Evolutionary conservation across 1,284 basidiomycete genomes (phyloP).

Genomic region (Ustilago sp.): DNA sequence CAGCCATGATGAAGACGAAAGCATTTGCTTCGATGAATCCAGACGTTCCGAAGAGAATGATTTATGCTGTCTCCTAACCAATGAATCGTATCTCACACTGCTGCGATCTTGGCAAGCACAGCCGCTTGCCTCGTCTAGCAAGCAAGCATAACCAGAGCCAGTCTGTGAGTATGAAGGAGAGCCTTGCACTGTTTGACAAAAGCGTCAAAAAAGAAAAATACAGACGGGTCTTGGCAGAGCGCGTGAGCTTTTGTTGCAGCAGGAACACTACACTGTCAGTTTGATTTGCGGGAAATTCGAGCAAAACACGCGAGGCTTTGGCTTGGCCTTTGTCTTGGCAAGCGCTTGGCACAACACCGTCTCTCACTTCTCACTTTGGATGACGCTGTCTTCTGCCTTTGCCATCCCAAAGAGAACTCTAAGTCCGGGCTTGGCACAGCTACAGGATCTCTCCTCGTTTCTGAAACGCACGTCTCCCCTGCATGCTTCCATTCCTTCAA

Average conservation of each 20-base stretch:
- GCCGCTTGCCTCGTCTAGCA: constrained; percentile 1
- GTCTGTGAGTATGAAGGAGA: not conserved
- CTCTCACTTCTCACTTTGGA: not conserved
- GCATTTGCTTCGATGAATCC: too few relatives aligned
- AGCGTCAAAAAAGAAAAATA: not conserved
- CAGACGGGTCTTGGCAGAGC: constrained; percentile 1
- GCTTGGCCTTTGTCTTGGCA: constrained; percentile 38
- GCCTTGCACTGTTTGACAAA: constrained; percentile 9
- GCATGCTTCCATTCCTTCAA: constrained; percentile 9
- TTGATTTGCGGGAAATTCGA: not conserved
- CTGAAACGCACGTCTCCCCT: constrained; percentile 18
- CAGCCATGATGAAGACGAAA: not conserved
- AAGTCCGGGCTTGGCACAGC: constrained; percentile 26
- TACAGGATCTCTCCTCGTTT: not conserved
- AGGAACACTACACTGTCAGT: not conserved
- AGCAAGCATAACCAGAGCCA: not conserved
- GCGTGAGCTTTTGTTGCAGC: constrained; percentile 8
- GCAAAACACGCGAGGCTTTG: constrained; percentile 6
- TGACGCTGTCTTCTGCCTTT: not conserved
- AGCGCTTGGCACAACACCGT: constrained; percentile 30
- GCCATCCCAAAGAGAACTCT: not conserved
- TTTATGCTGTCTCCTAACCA: not conserved
- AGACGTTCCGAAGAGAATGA: not conserved
- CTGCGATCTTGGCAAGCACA: constrained; percentile 10
- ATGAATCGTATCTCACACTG: not conserved